phyloP scores from a whole-genome alignment of 495 filamentous ascomycete genomes.

The Antarctomyces pellizariae region DNA sequence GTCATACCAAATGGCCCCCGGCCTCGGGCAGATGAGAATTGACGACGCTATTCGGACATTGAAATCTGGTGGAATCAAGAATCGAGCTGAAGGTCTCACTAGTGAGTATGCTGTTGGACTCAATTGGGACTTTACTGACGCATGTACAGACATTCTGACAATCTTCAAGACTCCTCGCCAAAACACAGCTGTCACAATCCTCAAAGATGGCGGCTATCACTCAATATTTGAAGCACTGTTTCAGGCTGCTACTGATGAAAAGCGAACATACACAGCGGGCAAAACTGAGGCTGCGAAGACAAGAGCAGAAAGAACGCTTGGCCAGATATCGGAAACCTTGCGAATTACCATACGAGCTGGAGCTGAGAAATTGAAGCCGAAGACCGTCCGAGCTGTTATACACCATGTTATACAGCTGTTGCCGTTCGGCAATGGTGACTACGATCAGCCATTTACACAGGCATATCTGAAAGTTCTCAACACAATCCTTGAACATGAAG shows the following conservation, averaged over 20 bases:
- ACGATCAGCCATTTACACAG: constrained; percentile 45
- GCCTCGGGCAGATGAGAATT: too few relatives aligned
- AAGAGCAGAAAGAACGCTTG: constrained; percentile 19
- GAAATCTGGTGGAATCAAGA: too few relatives aligned
- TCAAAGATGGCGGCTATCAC: constrained; percentile 60
- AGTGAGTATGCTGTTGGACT: too few relatives aligned
- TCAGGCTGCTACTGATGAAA: constrained; percentile 38
- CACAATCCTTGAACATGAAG: constrained; percentile 40
- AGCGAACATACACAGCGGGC: constrained; percentile 36
- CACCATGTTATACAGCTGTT: constrained; percentile 65
- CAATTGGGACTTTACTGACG: too few relatives aligned
- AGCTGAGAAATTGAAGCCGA: constrained; percentile 39
- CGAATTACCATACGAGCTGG: constrained; percentile 46
- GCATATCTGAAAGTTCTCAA: constrained; percentile 60
- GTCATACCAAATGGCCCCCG: too few relatives aligned
- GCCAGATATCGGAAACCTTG: constrained; percentile 38
- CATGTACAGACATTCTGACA: too few relatives aligned
- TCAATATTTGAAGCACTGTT: constrained; percentile 68
- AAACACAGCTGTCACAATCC: constrained; percentile 4
- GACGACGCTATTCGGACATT: too few relatives aligned
- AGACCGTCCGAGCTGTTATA: constrained; percentile 52
- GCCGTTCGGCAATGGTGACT: constrained; percentile 32
- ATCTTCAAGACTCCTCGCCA: not conserved
- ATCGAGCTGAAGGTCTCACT: too few relatives aligned
- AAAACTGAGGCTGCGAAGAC: constrained; percentile 25